Evolutionary conservation across 768 basidiomycete genomes (phyloP).

Genomic region (Crassisporium funariophilum): DNA sequence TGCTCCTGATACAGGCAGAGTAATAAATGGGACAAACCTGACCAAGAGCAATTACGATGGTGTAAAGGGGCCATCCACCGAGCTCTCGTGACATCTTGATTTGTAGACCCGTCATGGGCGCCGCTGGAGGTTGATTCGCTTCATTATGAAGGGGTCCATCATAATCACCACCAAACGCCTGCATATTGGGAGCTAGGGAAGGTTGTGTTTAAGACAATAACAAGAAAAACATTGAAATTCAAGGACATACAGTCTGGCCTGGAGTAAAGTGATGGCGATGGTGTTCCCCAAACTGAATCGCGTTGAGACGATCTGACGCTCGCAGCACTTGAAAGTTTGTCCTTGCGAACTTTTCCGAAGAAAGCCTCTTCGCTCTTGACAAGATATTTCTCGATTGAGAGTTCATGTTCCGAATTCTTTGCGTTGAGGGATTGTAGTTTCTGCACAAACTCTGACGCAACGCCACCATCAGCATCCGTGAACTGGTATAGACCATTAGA

Average conservation of each 20-base stretch:
- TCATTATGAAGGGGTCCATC: conserved; percentile 51
- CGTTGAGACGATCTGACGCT: conserved; percentile 78
- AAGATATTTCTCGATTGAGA: conserved; percentile 91
- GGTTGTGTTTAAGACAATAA: conserved; percentile 1
- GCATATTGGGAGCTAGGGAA: conserved; percentile 50
- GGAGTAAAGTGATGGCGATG: conserved; percentile 63
- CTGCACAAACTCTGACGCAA: conserved; percentile 86
- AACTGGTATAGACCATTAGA: conserved; percentile 52
- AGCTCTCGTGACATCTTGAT: conserved; percentile 81
- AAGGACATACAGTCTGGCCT: conserved; percentile 70
- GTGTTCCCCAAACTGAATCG: conserved; percentile 82
- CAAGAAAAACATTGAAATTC: conserved; percentile 4
- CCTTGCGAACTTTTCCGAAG: conserved; percentile 88
- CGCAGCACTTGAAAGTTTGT: conserved; percentile 82
- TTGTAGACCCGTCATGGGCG: conserved; percentile 83
- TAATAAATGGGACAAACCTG: no score
- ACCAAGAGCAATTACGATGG: conserved; percentile 83
- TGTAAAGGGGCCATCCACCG: conserved; percentile 89
- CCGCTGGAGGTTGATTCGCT: conserved; percentile 55
- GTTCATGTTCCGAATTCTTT: conserved; percentile 87
- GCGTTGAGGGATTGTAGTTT: conserved; percentile 77
- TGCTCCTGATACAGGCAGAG: no score
- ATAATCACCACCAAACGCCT: conserved; percentile 48
- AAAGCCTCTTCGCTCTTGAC: conserved; percentile 91
- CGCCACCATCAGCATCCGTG: conserved; percentile 91